These are phyloP conservation scores for Annulohypoxylon truncatum DNA, from an alignment of 2,329 filamentous ascomycete species.

Conservation along the genomic window DNA sequence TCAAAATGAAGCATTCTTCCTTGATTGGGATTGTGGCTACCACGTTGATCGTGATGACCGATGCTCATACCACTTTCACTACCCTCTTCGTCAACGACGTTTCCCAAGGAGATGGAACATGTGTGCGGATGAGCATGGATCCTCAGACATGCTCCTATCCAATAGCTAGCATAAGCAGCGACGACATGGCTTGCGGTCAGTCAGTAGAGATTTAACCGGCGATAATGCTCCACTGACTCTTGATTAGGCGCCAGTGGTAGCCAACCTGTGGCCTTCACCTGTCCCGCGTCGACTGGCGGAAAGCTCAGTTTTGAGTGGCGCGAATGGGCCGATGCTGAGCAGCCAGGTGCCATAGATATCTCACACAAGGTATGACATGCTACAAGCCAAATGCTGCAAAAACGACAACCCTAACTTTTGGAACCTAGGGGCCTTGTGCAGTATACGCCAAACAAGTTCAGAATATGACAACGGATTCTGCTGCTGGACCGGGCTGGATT, in stretches of 20 bases:
- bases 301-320: conserved; percentile 76
- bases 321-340: conserved; percentile 65
- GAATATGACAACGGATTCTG: conserved; percentile 63
- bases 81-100: conserved; percentile 71
- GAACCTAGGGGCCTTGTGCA: conserved; percentile 74
- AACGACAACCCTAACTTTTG: not conserved
- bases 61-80: conserved; percentile 72
- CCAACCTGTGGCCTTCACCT: conserved; percentile 60
- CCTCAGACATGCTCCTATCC: conserved; percentile 65
- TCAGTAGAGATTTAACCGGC: conserved; percentile 38
- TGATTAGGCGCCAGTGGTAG: conserved; percentile 57
- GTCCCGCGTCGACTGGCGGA: conserved; percentile 62
- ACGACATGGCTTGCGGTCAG: conserved; percentile 77
- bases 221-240: conserved; percentile 30
- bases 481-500: conserved; percentile 78
- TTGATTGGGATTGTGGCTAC: conserved; percentile 51
- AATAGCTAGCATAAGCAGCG: conserved; percentile 65
- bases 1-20: conserved; percentile 53
- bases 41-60: conserved; percentile 52
- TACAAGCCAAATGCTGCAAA: too few relatives aligned
- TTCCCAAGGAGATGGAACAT: conserved; percentile 77
- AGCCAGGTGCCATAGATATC: conserved; percentile 67
- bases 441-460: conserved; percentile 79
- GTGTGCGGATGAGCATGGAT: conserved; percentile 73
- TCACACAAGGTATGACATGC: conserved; percentile 51